Evolutionary conservation across 176 grass and related monocot genomes (phyloP), one percentile per base, ranked within the genome.

Genomic region (Eremochloa ophiuroides): DNA sequence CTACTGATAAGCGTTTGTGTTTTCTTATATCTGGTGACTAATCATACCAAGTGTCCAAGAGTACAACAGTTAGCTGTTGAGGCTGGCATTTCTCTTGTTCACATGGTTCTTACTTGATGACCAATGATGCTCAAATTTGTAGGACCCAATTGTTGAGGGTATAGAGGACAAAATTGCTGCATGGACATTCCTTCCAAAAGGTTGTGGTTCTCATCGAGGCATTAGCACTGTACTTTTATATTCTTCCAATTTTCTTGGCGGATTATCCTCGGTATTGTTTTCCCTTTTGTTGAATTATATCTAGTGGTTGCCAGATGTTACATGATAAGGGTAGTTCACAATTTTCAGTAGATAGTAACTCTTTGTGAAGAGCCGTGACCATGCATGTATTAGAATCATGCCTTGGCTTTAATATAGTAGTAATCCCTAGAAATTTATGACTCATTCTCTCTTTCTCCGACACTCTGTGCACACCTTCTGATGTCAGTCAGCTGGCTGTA

Each of bases 141-240:
- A 99, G 96, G 96, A 99, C 71, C 81, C 88, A 68, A 93, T 99
- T 83, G 83, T 99, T 90, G 85, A 82, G 73, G 84, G 82, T 75
- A 87, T 99, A 88, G 96, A 99, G 66, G 93, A 95, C 22, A 99
- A 99, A 84, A 95, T 99, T 46, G 93, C 96, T 55, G 96, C 96
- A 61, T 95, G 96, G 93, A 87, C 96, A 90, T 99, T 99, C 83
- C 88, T 99, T 73, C 96, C 96, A 71, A 95, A 99, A 99, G 96
- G 96, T 95, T 62, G 34, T 61, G 25, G 27, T 30, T 87, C 63
- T 60, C 75, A 81, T 73, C 67, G 25, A 81, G 43, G 46, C 73
- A 44, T 25, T 70, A 73, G 11, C 14, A 42, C 22, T 60, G 8
- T 10, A 35, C 10, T 59, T 66, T 40, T 60, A 47, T 59, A 14